Evolutionary conservation across 1,284 basidiomycete genomes (phyloP), one percentile per base, ranked within the genome.

Genomic region (Sporisorium scitamineum): DNA sequence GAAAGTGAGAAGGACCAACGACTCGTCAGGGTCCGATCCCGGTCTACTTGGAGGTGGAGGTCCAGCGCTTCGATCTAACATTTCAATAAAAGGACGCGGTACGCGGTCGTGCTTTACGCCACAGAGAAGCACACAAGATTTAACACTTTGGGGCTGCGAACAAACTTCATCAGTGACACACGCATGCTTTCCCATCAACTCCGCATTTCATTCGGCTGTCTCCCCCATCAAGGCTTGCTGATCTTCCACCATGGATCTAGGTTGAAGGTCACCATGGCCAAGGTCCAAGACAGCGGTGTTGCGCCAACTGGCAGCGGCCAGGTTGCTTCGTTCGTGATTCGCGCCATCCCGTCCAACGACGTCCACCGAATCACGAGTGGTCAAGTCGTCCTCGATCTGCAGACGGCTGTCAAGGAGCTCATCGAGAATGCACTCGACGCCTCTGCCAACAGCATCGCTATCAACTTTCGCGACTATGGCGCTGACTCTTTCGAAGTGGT

Each of bases 341-440:
- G 60, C 34, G 74, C 81, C 9, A 78, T 84, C 56, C 56, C 78
- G 2, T 45, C 58, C 14, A 24, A 42, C 11, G 83, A 83, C 48
- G 78, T 84, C 18, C 84, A 82, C 54, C 74, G 81, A 13, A 80
- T 98, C 63, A 93, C 94, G 0, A 94, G 94, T 6, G 95, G 94
- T 0, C 97, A 99, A 84, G 96, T 99, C 32, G 92, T 99, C 0
- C 89, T 96, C 31, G 95, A 98, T 84, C 89, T 99, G 1, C 94
- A 95, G 82, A 93, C 83, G 5, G 94, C 94, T 0, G 92, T 99
- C 61, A 99, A 99, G 84, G 97, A 99, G 85, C 90, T 99, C 2
- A 90, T 99, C 2, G 97, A 99, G 87, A 99, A 99, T 85, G 93
- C 94, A 64, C 87, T 98, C 29, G 97, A 99, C 85, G 95, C 96